A percentile compares a stretch with the other conserved stretches of the same genome.
phyloP scores from a whole-genome alignment of 805 yeast species.

The Maudiozyma bulderi region DNA sequence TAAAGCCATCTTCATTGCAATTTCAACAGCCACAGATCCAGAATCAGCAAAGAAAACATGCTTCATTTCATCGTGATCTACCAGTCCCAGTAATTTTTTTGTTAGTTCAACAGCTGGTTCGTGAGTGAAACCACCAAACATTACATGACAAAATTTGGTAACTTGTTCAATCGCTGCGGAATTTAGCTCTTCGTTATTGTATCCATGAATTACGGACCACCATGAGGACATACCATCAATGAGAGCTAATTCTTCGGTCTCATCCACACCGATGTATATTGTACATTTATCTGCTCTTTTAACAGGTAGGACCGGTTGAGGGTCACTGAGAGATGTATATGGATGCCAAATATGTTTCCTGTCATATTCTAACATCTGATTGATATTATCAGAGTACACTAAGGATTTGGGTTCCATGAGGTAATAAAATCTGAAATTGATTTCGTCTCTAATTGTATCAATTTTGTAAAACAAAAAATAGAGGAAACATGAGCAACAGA shows the following conservation, averaged over 20 bases:
- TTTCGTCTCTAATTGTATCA: background rate
- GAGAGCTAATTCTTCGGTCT: constrained; percentile 7
- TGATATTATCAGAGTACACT: background rate
- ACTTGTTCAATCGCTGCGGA: constrained; percentile 28
- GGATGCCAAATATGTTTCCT: constrained; percentile 27
- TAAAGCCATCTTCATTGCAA: constrained; percentile 32
- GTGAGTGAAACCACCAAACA: constrained; percentile 26
- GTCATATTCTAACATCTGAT: constrained; percentile 14
- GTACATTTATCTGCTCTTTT: constrained; percentile 17
- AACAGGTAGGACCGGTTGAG: constrained; percentile 20
- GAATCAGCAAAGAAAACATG: constrained; percentile 21
- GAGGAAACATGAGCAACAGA: too few species aligned
- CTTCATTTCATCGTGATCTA: constrained; percentile 18
- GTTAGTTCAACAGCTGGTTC: constrained; percentile 23
- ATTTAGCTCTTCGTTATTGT: constrained; percentile 20
- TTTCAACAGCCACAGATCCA: constrained; percentile 32
- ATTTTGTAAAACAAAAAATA: too few species aligned
- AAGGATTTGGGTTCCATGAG: background rate
- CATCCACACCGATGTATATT: constrained; percentile 12
- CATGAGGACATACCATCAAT: constrained; percentile 28
- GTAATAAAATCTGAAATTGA: too few species aligned
- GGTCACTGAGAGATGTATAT: constrained; percentile 21
- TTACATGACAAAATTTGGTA: constrained; percentile 23
- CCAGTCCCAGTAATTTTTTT: constrained; percentile 25
- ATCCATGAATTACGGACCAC: constrained; percentile 29